phyloP scores from a whole-genome alignment of 176 grass and related monocot species.

The Carex cristatella region DNA sequence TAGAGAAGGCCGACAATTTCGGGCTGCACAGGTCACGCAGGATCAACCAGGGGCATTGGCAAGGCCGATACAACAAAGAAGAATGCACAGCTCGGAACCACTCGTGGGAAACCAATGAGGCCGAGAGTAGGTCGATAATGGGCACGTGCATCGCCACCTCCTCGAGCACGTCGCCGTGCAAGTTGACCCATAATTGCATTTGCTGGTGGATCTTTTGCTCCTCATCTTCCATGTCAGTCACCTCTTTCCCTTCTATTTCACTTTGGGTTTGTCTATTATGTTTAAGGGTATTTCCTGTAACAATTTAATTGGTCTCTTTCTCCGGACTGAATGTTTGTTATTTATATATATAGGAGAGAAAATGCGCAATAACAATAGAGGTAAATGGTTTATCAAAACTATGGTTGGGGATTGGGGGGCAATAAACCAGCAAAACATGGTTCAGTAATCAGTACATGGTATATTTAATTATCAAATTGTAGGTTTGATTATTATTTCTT shows the following conservation, averaged over 20 bases:
- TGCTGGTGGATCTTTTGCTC: background rate
- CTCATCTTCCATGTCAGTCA: background rate
- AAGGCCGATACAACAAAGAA: background rate
- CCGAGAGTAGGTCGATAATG: constrained; percentile 16
- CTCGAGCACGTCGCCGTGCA: constrained; percentile 34
- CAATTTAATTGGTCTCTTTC: too few species aligned
- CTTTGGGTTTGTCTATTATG: background rate
- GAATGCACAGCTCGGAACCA: constrained; percentile 27
- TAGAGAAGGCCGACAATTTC: background rate
- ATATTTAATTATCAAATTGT: too few species aligned
- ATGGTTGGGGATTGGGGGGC: background rate
- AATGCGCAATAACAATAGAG: background rate
- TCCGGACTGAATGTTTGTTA: too few species aligned
- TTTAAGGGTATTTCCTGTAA: background rate
- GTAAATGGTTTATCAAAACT: background rate
- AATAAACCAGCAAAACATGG: background rate
- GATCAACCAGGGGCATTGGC: too few species aligned
- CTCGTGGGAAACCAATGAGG: constrained; percentile 21
- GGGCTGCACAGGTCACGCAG: too few species aligned
- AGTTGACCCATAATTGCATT: background rate
- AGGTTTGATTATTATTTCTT: too few species aligned
- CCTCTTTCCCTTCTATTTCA: background rate
- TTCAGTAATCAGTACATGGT: too few species aligned
- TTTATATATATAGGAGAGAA: too few species aligned
- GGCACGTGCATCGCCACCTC: constrained; percentile 27